Base-by-base conservation (phyloP, 768 basidiomycete species). In the Mycena kentingensis region DNA sequence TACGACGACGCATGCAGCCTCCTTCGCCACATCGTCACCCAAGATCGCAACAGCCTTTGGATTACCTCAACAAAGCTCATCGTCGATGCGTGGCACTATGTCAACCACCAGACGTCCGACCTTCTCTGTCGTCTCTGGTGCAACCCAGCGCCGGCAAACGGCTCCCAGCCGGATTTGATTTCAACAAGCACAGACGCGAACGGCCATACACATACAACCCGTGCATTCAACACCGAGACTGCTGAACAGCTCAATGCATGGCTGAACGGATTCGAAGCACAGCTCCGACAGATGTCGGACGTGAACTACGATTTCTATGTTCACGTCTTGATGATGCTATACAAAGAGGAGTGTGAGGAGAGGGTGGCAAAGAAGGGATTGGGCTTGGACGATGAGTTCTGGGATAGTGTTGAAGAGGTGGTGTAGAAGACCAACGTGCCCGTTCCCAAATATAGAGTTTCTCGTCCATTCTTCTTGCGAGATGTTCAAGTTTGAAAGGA, bases 191-290 rank as follows among this genome's bases (percentile, higher is more conserved):
- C 19, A 5, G 55, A 60, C 28, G 46, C 35, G 28, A n/a, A 36
- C 12, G 60, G 61, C 11, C 11, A 34, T 29, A 19, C 34, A 11
- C 45, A 49, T 42, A 19, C 34, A 1, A 54, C 55, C 10, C 46
- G 55, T 3, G 61, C 61, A 19, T 62, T 60, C 37, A 62, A 62
- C 32, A 58, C 51, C 3, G 61, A 62, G 34, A 62, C 60, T 2
- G 61, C 61, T 7, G 61, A 62, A 28, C 60, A 62, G 36, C 51
- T 62, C 22, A 62, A 62, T 49, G 37, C 60, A 5, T 62, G 60
- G 61, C 31, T 62, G 3, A 51, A 48, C 44, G 41, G 60, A 2
- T 62, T 49, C 43, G 55, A 62, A 36, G 36, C 60, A 6, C 60
- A 61, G 37, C 44, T 62, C 15, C 31, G 46, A 4, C 55, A 60